Base-by-base conservation (phyloP, 352 stramenopile genomes). In the Phytophthora foliorum region DNA sequence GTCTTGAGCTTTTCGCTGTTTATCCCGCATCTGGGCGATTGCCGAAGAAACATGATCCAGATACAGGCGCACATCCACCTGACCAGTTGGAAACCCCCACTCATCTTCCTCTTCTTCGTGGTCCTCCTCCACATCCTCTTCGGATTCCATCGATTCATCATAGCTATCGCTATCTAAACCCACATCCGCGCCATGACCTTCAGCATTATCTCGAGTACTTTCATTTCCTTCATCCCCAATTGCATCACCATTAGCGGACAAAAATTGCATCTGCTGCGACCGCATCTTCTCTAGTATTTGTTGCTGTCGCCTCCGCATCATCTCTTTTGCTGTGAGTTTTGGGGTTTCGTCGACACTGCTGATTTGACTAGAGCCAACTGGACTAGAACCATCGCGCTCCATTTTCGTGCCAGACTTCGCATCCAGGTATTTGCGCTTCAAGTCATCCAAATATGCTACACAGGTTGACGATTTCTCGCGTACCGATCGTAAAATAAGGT, bases 61-160 rank as follows among this genome's bases (percentile, higher is more conserved):
- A 55, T 94, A 94, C 42, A 94, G 69, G 32, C 77, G 65, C 36
- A 92, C 60, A 44, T 91, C 70, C 31, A 94, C 59, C 32, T 90
- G 84, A 21, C 86, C 86, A 46, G 86, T 90, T n/a, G 86, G 86
- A 27, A 94, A 94, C 0, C 86, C 86, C 86, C 86, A 94, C 39
- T 94, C 86, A 42, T 94, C 86, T 54, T 89, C 77, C 41, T 89
- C 82, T 44, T 89, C 80, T 36, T 87, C 81, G n/a, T 89, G 75
- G 7, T 89, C 75, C 11, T 77, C 64, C n/a, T 76, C 64, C 9
- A 84, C 72, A 4, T 80, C 72, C 41, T 88, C 60, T 38, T 82
- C 68, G n/a, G 42, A 76, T 14, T 84, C 72, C 24, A 68, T 71
- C 19, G 74, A 67, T 27, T 81, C 69, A 11, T 68, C 67, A 36